Evolutionary conservation across 805 yeast genomes (phyloP), one percentile per base, ranked within the genome.

Genomic region (Jamesozyma jinghongensis): DNA sequence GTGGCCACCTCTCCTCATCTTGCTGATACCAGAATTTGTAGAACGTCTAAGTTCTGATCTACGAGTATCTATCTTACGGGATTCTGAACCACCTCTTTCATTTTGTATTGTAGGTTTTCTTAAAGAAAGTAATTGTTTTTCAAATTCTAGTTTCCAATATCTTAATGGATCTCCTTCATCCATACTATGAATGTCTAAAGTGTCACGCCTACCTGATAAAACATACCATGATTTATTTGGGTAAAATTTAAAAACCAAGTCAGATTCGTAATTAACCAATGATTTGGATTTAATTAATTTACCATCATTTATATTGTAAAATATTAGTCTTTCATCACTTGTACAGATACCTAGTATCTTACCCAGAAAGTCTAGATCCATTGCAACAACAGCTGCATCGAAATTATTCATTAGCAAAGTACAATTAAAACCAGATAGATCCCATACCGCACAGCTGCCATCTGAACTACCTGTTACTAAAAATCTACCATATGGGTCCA

Each of bases 401-500:
- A 50, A 25, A 22, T 53, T 53, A 22, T 40, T 43, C 13, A 56
- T 44, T 3, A 43, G 34, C 10, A 19, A n/a, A 7, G 28, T 33
- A 20, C 56, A 51, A 28, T 51, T 42, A 40, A 59, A 40, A 1
- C 46, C 39, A 5, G 17, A 13, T 11, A 50, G 16, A 19, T 49
- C 48, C 63, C 63, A 59, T 11, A 51, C 29, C 3, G 47, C 43
- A 16, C 57, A 52, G 11, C 49, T 44, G 7, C 62, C 60, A 43
- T 57, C 62, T 7, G 42, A 37, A 16, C 79, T 65, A 0, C 83
- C 85, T 2, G 69, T 70, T 2, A 71, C 69, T 10, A 80, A 42
- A 47, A 56, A 71, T 18, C 59, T 49, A 0, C 81, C 85, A 37
- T 66, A 52, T 3, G 80, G 79, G 49, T 76, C 82, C 38, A 75